Evolutionary conservation across 805 yeast species (phyloP).

Genomic region (Metschnikowia shivogae): DNA sequence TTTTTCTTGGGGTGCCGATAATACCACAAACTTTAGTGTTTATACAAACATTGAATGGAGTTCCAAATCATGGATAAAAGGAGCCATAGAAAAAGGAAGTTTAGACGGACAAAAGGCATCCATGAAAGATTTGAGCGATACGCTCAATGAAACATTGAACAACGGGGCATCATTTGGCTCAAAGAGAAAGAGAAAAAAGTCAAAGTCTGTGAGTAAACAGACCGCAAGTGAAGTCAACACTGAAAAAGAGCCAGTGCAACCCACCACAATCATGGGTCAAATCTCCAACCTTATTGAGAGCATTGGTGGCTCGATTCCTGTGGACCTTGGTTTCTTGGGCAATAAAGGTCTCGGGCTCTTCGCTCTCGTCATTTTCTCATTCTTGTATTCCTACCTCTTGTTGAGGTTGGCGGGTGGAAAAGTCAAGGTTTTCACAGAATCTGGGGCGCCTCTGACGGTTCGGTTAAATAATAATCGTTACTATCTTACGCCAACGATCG

Average conservation of each 20-base stretch:
- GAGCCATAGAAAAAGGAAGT: slow-evolving; percentile 83
- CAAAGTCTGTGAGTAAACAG: slow-evolving; percentile 8
- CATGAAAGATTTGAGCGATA: slow-evolving; percentile 13
- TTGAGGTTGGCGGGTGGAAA: not conserved
- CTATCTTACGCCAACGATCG: slow-evolving; percentile 11
- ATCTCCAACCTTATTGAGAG: slow-evolving; percentile 9
- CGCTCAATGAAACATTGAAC: slow-evolving; percentile 8
- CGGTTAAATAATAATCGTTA: slow-evolving; percentile 7
- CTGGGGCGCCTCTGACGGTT: not conserved
- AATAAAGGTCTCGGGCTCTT: slow-evolving; percentile 9
- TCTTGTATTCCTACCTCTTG: slow-evolving; percentile 9
- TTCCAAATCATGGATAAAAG: slow-evolving; percentile 87
- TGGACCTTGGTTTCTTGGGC: slow-evolving; percentile 11
- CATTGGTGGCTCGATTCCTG: slow-evolving; percentile 12
- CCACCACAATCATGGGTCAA: slow-evolving; percentile 3
- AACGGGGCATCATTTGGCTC: slow-evolving; percentile 10
- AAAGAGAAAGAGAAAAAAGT: slow-evolving; percentile 13
- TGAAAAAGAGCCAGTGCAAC: slow-evolving; percentile 1
- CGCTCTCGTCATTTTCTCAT: slow-evolving; percentile 5
- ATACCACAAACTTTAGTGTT: slow-evolving; percentile 54
- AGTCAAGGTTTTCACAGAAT: not conserved
- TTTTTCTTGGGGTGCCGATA: slow-evolving; percentile 69
- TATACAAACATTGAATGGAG: slow-evolving; percentile 82
- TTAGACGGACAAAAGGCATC: slow-evolving; percentile 66
- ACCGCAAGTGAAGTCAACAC: not conserved